Evolutionary conservation across 75 land plant genomes (phyloP).

Genomic region (Picea sitchensis): DNA sequence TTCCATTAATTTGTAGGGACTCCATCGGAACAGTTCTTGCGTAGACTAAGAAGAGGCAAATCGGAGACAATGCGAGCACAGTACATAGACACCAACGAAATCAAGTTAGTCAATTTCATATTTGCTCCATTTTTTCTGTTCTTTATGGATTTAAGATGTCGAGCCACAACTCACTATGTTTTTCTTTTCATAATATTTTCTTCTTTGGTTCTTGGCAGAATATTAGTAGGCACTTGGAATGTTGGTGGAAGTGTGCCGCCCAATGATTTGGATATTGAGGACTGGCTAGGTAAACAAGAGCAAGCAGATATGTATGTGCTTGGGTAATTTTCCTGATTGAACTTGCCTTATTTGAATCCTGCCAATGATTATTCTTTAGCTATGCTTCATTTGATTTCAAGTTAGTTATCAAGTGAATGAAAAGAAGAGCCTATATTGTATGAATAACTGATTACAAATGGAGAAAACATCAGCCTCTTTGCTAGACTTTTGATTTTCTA

Average conservation of each 20-base stretch:
- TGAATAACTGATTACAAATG: neutral
- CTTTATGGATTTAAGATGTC: neutral
- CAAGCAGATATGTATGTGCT: slow-evolving; percentile 87
- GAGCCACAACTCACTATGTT: neutral
- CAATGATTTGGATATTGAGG: slow-evolving; percentile 65
- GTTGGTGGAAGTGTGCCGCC: slow-evolving; percentile 76
- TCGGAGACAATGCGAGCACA: slow-evolving; percentile 59
- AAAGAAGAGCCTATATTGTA: neutral
- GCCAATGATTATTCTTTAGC: neutral
- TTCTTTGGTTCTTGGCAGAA: slow-evolving; percentile 24
- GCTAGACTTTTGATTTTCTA: neutral
- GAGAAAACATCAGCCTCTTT: neutral
- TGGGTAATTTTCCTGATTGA: slow-evolving; percentile 45
- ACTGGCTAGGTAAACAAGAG: slow-evolving; percentile 67
- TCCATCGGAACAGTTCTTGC: slow-evolving; percentile 6
- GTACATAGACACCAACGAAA: slow-evolving; percentile 58
- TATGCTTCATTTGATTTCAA: neutral
- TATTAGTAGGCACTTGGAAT: slow-evolving; percentile 88
- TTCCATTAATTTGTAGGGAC: slow-evolving; percentile 13
- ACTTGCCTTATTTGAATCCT: neutral
- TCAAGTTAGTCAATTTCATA: slow-evolving; percentile 40
- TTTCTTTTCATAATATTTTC: neutral
- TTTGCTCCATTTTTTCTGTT: neutral
- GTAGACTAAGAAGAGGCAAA: slow-evolving; percentile 47
- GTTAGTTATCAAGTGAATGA: neutral